Evolutionary conservation across 2,329 filamentous ascomycete species (phyloP), one percentile per base, ranked within the genome.

Genomic region (Diplodia mutila): DNA sequence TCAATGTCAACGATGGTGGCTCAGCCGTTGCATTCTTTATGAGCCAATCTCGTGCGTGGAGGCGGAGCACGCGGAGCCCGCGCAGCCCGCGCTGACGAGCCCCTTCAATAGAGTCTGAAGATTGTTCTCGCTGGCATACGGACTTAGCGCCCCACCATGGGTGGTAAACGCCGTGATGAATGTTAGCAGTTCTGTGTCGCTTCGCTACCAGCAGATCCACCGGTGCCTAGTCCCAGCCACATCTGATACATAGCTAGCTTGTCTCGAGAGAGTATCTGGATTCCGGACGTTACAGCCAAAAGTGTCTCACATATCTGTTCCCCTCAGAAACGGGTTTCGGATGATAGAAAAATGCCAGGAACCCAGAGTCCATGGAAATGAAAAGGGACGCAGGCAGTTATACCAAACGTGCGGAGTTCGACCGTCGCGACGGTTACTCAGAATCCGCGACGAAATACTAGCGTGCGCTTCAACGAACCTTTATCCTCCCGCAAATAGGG

Each of bases 401-500:
- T 23, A 25, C 55, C 23, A 46, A 5, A 23, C 18, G 32, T 14
- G n/a, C 18, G 23, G 32, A 55, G 23, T 25, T 23, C 23, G 27
- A 21, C 42, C 25, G 25, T 46, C 42, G 54, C 54, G 54, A 59
- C 54, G 37, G 37, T 11, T 46, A 37, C 42, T 5, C 12, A 8
- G 25, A 21, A 61, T 21, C 59, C 42, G 59, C 49, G n/a, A 51
- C 34, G 59, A 37, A 27, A 39, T 27, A 23, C 18, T 16, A 21
- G 25, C 16, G 23, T 32, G 59, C 23, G 34, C 49, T 25, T 18
- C n/a, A 16, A 5, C 25, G 42, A 34, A 23, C 27, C 25, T 32
- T 51, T 8, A 25, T 51, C 46, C 34, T 63, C 59, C 32, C 59
- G 59, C 59, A 63, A 21, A 23, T 51, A 29, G 21, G n/a, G 59